Evolutionary conservation across 2,329 filamentous ascomycete genomes (phyloP).

Genomic region (Fusarium domesticum): DNA sequence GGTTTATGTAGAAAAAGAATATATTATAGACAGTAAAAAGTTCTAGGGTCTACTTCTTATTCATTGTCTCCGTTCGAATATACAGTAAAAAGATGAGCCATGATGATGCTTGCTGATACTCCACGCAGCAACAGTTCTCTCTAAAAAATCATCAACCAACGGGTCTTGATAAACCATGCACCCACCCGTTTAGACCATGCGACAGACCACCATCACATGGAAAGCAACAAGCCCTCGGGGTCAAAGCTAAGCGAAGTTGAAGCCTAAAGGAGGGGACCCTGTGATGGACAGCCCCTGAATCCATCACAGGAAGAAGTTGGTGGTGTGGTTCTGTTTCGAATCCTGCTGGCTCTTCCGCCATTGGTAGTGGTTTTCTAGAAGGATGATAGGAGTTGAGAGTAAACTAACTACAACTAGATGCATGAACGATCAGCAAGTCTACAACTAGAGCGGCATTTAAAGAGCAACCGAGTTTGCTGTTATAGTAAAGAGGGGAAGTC

Average conservation of each 20-base stretch:
- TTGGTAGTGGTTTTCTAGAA: conserved; percentile 15
- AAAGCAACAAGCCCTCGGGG: conserved; percentile 1
- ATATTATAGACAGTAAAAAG: not conserved
- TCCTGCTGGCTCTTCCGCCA: conserved; percentile 2
- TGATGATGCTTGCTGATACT: no score
- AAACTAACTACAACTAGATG: no score
- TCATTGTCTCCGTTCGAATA: no score
- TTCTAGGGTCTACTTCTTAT: no score
- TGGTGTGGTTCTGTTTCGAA: conserved; percentile 20
- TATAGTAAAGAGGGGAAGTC: no score
- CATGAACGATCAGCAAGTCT: conserved; percentile 22
- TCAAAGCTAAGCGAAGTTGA: conserved; percentile 8
- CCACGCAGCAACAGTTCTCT: no score
- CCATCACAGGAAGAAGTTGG: conserved; percentile 14
- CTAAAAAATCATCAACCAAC: not conserved
- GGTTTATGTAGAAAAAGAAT: not conserved
- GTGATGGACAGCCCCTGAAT: conserved; percentile 25
- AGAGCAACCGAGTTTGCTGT: no score
- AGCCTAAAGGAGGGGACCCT: conserved; percentile 13
- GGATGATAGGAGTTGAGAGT: no score
- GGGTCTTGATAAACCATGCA: no score
- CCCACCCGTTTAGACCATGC: no score
- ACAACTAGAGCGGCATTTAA: no score
- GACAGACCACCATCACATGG: conserved; percentile 1
- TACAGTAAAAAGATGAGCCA: no score